Percentiles rank a stretch among this genome's conserved stretches.
These are phyloP conservation scores for Dryas octopetala DNA, from an alignment of 306 rosid species.

Conservation along the genomic window DNA sequence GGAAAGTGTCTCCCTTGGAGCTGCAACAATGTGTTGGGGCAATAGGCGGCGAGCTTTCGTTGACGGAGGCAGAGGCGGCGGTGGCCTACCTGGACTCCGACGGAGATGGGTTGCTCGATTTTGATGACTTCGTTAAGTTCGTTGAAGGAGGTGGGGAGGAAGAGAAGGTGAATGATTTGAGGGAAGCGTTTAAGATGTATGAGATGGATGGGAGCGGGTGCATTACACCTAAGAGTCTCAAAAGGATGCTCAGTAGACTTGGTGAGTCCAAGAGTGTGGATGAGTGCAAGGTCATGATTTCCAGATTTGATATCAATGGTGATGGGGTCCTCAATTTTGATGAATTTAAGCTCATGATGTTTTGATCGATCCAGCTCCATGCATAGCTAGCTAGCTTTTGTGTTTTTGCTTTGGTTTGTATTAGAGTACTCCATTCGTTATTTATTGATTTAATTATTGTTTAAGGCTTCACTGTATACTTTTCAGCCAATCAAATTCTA, in stretches of 20 bases:
- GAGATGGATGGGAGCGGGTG: constrained; percentile 71
- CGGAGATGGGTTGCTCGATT: constrained; percentile 60
- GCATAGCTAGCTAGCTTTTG: neutral
- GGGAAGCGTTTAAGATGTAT: constrained; percentile 76
- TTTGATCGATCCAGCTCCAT: constrained; percentile 21
- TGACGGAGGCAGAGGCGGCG: constrained; percentile 44
- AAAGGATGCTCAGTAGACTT: constrained; percentile 62
- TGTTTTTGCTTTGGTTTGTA: neutral
- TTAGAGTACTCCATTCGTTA: neutral
- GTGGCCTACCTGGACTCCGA: constrained; percentile 46
- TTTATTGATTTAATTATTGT: no score
- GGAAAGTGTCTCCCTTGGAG: constrained; percentile 64
- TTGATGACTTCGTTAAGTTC: constrained; percentile 67
- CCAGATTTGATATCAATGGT: constrained; percentile 70
- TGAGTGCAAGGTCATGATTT: constrained; percentile 62
- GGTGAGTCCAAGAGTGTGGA: constrained; percentile 62
- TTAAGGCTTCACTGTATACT: no score
- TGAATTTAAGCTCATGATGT: constrained; percentile 83
- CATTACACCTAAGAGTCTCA: constrained; percentile 72
- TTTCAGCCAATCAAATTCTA: no score
- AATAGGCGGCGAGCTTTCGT: constrained; percentile 50
- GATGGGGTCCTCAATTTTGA: constrained; percentile 81
- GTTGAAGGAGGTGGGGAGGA: constrained; percentile 71
- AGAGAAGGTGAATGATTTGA: constrained; percentile 58
- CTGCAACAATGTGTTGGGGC: constrained; percentile 51